Conservation (phyloP, 768 basidiomycete species). For the Mycena rosella region DNA sequence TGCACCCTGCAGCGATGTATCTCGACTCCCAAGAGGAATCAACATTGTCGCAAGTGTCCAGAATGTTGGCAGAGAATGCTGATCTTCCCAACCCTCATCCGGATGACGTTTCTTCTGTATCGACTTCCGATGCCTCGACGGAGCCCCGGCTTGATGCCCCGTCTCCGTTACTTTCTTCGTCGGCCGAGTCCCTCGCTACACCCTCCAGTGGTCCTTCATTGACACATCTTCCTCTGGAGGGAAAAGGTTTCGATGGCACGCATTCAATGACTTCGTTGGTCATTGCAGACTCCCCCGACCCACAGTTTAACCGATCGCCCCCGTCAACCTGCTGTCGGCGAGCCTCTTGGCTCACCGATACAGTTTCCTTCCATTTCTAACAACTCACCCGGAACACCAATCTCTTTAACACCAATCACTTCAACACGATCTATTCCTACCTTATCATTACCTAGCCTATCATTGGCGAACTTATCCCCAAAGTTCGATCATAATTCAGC, state of each 20-base stretch:
- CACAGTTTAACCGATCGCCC: slow-evolving; percentile 18
- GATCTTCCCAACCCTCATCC: not conserved
- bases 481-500: slow-evolving; percentile 37
- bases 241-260: slow-evolving; percentile 14
- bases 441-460: slow-evolving; percentile 36
- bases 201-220: slow-evolving; percentile 35
- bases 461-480: slow-evolving; percentile 25
- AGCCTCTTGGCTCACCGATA: slow-evolving; percentile 19
- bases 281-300: slow-evolving; percentile 26
- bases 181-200: slow-evolving; percentile 36
- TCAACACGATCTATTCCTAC: slow-evolving; percentile 38
- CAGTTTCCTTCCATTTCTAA: slow-evolving; percentile 32
- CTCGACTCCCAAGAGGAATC: slow-evolving; percentile 27
- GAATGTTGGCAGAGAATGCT: slow-evolving; percentile 29
- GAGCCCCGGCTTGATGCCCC: slow-evolving; percentile 33
- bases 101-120: slow-evolving; percentile 36
- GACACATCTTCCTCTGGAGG: slow-evolving; percentile 30
- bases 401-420: no score
- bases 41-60: slow-evolving; percentile 29
- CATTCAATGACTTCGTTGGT: slow-evolving; percentile 18
- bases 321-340: slow-evolving; percentile 19
- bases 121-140: slow-evolving; percentile 32
- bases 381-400: slow-evolving; percentile 27
- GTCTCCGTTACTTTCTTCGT: slow-evolving; percentile 39
- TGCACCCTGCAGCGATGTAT: slow-evolving; percentile 33